Base-by-base conservation (phyloP, 257 asterid species). In the Petunia secreta region DNA sequence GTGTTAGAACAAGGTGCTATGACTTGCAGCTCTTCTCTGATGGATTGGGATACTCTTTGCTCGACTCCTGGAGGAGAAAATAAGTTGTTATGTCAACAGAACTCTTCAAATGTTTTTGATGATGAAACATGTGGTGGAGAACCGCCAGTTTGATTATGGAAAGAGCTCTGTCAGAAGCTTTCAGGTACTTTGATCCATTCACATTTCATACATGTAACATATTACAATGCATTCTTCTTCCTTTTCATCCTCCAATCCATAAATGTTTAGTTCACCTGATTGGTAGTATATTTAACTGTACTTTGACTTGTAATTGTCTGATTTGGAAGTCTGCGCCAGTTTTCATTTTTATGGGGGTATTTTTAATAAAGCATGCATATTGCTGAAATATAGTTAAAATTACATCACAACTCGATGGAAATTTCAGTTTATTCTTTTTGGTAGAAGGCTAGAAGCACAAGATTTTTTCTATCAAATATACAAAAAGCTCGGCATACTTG, bases 41-140 rank as follows among this genome's bases (percentile, higher is more conserved):
- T 80, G 87, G 83, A 57, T 44, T 89, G 90, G 94, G 86, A 87
- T 67, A 85, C 85, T 81, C 71, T 84, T 60, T 88, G 86, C 78
- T 79, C 85, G 86, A 85, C 85, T 82, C 40, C 92, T 59, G 43
- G 83, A 79, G 88, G 83, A 75, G 95, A 89, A 81, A 91, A 83
- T 80, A 91, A 85, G 78, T 83, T 95, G 87, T 69, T 91, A 4
- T 92, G 96, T 93, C 97, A 87, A 78, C 97, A 92, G 79, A 95
- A 88, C 80, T 93, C 98, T 2, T 83, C 93, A 80, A 97, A 90
- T 65, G 93, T 92, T 84, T 90, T 91, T 89, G 93, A 82, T 55
- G 96, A 85, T 87, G 94, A 93, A 73, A 84, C 89, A 6, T 90
- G 88, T 81, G 87, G 82, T 67, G 88, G 86, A 79, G 95, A 91